These are phyloP conservation scores for Ploettnerulaceae sp. DNA, from an alignment of 2,329 filamentous ascomycete genomes.

Conservation along the genomic window DNA sequence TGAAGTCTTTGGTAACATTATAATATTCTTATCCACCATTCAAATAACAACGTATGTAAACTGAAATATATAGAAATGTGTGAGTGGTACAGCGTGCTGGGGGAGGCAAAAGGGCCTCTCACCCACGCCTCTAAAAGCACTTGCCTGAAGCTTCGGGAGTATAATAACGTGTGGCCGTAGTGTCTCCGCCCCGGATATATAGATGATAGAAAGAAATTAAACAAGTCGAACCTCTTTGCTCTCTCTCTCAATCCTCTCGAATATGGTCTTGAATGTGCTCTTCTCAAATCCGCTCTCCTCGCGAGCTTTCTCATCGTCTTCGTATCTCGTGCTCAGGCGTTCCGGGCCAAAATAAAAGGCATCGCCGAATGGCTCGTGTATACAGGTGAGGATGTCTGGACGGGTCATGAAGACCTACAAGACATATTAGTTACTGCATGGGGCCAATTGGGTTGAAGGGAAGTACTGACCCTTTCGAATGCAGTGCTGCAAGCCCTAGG, in stretches of 20 bases:
- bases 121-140: no score
- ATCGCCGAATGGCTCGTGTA: conserved; percentile 96
- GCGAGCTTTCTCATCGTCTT: conserved; percentile 55
- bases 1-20: not conserved
- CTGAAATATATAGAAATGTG: no score
- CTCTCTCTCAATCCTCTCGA: conserved; percentile 69
- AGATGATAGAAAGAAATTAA: no score
- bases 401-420: conserved; percentile 94
- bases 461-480: conserved; percentile 72
- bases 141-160: no score
- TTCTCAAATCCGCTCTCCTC: conserved; percentile 60
- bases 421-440: conserved; percentile 17
- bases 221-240: conserved; percentile 52
- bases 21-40: not conserved
- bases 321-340: conserved; percentile 73
- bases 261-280: conserved; percentile 70
- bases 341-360: conserved; percentile 96
- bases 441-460: not conserved
- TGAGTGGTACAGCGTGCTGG: no score
- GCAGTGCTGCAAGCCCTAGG: conserved; percentile 93
- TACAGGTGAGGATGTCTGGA: conserved; percentile 70
- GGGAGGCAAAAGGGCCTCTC: no score
- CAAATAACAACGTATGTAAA: no score
- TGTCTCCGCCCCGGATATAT: no score
- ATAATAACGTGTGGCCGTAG: no score